Evolutionary conservation across 345 rosid species (phyloP).

Genomic region (Citrus maxima): DNA sequence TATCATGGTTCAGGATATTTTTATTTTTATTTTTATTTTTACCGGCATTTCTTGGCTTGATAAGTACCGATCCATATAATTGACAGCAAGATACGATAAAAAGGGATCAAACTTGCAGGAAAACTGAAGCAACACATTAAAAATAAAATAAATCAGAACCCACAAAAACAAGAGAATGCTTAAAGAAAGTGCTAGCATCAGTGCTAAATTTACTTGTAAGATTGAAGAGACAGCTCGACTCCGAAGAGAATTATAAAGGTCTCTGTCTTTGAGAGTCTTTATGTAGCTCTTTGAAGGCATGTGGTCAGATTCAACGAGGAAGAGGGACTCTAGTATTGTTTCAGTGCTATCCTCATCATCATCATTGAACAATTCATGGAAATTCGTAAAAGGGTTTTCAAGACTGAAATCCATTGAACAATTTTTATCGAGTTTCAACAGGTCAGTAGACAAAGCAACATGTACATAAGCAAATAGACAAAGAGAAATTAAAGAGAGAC

Average conservation of each 20-base stretch:
- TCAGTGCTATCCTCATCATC: background rate
- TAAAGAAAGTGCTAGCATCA: background rate
- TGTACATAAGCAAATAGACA: background rate
- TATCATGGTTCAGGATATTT: background rate
- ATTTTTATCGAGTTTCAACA: background rate
- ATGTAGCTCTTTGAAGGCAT: conserved; percentile 49
- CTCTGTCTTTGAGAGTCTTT: conserved; percentile 30
- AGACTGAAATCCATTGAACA: conserved; percentile 68
- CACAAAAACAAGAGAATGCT: background rate
- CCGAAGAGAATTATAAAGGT: conserved; percentile 41
- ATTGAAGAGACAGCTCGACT: conserved; percentile 41
- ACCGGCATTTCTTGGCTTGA: conserved; percentile 61
- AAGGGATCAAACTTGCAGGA: conserved; percentile 38
- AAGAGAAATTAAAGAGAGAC: conserved; percentile 5
- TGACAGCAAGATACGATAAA: conserved; percentile 66
- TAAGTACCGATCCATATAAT: conserved; percentile 80
- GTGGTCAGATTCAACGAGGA: conserved; percentile 62
- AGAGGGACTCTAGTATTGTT: conserved; percentile 32
- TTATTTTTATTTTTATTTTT: background rate
- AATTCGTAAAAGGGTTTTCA: conserved; percentile 55
- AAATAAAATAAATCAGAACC: background rate
- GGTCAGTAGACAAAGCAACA: conserved; percentile 5
- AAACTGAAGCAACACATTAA: conserved; percentile 29
- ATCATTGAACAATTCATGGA: conserved; percentile 18
- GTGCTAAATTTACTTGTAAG: conserved; percentile 33